Base-by-base conservation (phyloP, 257 asterid species). In the Rauvolfia tetraphylla region DNA sequence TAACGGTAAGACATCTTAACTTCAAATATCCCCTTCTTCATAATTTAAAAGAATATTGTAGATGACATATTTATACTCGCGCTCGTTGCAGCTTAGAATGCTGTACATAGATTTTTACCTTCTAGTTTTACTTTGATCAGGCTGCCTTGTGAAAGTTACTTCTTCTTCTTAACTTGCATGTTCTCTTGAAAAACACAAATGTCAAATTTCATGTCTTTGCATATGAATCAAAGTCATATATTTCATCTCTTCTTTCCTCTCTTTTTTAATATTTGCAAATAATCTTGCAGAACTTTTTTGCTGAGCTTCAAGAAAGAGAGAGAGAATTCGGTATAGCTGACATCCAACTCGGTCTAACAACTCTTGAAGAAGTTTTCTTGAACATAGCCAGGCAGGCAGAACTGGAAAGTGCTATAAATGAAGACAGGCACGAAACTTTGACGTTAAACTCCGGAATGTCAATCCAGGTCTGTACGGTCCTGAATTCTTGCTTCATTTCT, bases 291-390 rank as follows among this genome's bases (percentile, higher is more conserved):
- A 79, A 84, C 48, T 93, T 93, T 76, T 93, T 93, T 51, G 83
- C 82, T 8, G 97, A 90, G 85, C 93, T 93, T 67, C 95, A 93
- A 83, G 88, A 88, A 61, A 86, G 88, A 80, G 92, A 85, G 71
- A 68, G 76, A 71, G 97, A 89, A 79, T 91, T 89, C 39, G 88
- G 90, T 13, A 93, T 93, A 82, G 25, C 96, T 31, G 98, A 93
- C 81, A 87, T 93, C 85, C 98, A 93, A 81, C 92, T 93, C 23
- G 96, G 98, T 42, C 95, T 93, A 41, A 86, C 98, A 57, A 91
- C 98, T 41, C 90, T 93, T 5, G 98, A 93, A 89, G 97, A 93
- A 87, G 98, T 93, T 49, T 93, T 93, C 76, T 85, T 91, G 34
- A 93, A 91, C 81, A 93, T 93, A 49, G 95, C 97, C 38, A 90